Evolutionary conservation across 2,329 filamentous ascomycete species (phyloP), one percentile per base, ranked within the genome.

Genomic region (Exophiala bonariae): DNA sequence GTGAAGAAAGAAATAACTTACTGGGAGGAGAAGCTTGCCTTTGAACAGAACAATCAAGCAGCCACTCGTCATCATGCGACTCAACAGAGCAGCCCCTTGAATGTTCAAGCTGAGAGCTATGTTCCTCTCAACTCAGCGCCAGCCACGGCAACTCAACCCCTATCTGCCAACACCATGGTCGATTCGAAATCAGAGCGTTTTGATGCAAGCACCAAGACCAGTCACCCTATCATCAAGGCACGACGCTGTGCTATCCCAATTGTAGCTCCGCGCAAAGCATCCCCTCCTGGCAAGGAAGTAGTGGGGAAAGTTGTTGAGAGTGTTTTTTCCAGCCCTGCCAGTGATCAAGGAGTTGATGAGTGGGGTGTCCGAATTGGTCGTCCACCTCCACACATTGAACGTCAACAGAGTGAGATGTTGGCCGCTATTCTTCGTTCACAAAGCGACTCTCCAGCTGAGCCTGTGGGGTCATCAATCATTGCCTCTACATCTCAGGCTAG

Each of bases 101-200:
- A 56, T 34, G 54, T 58, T 39, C 35, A 55, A 44, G 56, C 56
- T 17, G 38, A 54, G 26, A 39, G 38, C 28, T 56, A 58, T 41
- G 46, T 58, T 35, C 56, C 56, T 35, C 36, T 48, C 9, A 41
- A 19, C 6, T 22, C 41, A 4, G 23, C 23, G 11, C 20, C 31
- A 17, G 20, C 32, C n/a, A 22, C 43, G 3, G 20, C 31, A 20
- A 30, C 34, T 10, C 22, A 11, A 11, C 22, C 33, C 39, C 32
- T 39, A 8, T 28, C 47, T 10, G 39, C 20, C 18, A 18, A 30
- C 3, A 19, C 20, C 30, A 42, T 35, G 11, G 20, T n/a, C 16
- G 28, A 23, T 17, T 13, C 37, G 11, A 26, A 38, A 4, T 17
- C 30, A 13, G 41, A 38, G 14, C 31, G 32, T 36, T 39, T 32